Evolutionary conservation across 139 green algal species (phyloP), one percentile per base, ranked within the genome.

Genomic region (Auxenochlorella pyrenoidosa): DNA sequence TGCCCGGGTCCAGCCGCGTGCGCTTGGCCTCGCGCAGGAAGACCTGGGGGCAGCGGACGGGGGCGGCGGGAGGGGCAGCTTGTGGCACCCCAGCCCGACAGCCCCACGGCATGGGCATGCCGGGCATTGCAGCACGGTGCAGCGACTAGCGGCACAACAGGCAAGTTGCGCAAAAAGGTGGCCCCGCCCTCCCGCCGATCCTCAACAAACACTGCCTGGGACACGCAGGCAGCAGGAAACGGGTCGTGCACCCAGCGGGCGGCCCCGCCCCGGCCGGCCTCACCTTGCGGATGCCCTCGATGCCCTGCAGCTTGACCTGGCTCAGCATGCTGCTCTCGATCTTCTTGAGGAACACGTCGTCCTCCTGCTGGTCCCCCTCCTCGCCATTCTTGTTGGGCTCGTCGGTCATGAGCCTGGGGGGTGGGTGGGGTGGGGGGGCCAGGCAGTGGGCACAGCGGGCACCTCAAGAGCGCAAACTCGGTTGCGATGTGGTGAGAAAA

Each of bases 1-100:
- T 79, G 36, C 72, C 76, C 10, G 72, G 26, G 79, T 91, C 90
- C n/a, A 91, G 87, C 26, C 89, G 71, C 8, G 93, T 95, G 72
- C 88, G 84, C 92, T 98, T 98, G 84, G 92, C 86, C 84, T 97
- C 92, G 22, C 97, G 93, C 80, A 99, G 95, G 90, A 98, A 99
- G 77, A 99, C 96, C 92, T 81, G 75, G 28, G 75, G 43, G 72
- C 36, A 3, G 5, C 0, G 75, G 44, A 30, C 0, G 43, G 30
- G 44, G 32, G 75, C 2, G 18, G 44, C 75, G 30, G 24, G 30
- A 16, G 12, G 28, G 36, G 40, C 19, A 28, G 21, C 12, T n/a
- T 68, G 59, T 68, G 3, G 19, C 28, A 36, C 28, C 66, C 30
- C 66, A 36, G 21, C 66, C 12, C 66, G n/a, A n/a, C n/a, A n/a